These are phyloP conservation scores for Capsicum rhomboideum DNA, from an alignment of 257 asterid species.

Conservation along the genomic window DNA sequence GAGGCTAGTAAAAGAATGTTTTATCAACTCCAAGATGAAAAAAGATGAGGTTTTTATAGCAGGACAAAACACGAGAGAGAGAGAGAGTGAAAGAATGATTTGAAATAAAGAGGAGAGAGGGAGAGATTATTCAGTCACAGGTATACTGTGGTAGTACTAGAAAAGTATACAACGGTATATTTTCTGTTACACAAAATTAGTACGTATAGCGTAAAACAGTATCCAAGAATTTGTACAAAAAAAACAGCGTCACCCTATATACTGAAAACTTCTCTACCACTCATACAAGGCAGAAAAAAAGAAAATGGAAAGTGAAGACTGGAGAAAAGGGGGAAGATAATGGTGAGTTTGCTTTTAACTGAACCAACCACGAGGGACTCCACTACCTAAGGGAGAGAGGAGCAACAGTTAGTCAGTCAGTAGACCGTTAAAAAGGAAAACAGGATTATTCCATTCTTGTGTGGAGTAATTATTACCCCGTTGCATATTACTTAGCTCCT, in stretches of 20 bases:
- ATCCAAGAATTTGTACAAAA: background rate
- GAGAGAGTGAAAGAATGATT: constrained; percentile 6
- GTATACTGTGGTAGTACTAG: background rate
- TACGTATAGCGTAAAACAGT: background rate
- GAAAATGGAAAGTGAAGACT: constrained; percentile 11
- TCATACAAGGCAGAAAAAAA: background rate
- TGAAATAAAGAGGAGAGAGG: constrained; percentile 8
- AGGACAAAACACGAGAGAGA: background rate
- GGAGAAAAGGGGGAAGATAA: constrained; percentile 12
- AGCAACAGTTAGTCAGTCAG: constrained; percentile 19
- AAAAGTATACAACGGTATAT: background rate
- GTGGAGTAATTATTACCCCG: too few species aligned
- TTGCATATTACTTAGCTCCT: too few species aligned
- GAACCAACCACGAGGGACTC: constrained; percentile 40
- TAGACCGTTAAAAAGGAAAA: constrained; percentile 30
- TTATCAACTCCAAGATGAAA: background rate
- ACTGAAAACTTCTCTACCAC: background rate
- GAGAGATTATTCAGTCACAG: constrained; percentile 4
- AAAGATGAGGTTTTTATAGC: constrained; percentile 11
- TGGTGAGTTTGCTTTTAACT: constrained; percentile 37
- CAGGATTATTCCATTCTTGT: background rate
- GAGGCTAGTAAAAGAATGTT: background rate
- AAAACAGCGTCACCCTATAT: background rate
- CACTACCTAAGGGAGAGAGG: constrained; percentile 7
- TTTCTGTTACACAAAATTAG: background rate